Evolutionary conservation across 2,329 filamentous ascomycete species (phyloP).

Genomic region (Pyrenochaeta sp.): DNA sequence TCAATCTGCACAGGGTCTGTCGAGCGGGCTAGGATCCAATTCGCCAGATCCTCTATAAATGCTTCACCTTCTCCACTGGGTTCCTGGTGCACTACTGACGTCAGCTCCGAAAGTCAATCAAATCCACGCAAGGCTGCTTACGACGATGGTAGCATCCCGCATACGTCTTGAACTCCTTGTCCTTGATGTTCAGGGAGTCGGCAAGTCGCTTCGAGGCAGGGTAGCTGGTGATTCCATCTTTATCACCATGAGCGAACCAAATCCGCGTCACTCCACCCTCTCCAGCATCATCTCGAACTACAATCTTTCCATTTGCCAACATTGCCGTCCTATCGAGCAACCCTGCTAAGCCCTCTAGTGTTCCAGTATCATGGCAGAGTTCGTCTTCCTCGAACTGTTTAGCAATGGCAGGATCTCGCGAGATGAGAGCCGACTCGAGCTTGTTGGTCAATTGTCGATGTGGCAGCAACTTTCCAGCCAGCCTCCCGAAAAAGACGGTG

Average conservation of each 20-base stretch:
- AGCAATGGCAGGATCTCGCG: conserved; percentile 70
- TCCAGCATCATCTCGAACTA: conserved; percentile 50
- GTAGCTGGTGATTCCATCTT: conserved; percentile 73
- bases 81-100: conserved; percentile 45
- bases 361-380: conserved; percentile 83
- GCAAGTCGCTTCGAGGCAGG: conserved; percentile 70
- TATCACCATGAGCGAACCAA: conserved; percentile 79
- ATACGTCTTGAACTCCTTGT: conserved; percentile 76
- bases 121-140: conserved; percentile 32
- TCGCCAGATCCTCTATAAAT: conserved; percentile 45
- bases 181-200: conserved; percentile 63
- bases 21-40: conserved; percentile 46
- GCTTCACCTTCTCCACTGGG: conserved; percentile 42
- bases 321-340: conserved; percentile 76
- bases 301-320: conserved; percentile 64
- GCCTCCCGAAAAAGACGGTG: conserved; percentile 69
- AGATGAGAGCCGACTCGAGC: conserved; percentile 70
- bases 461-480: conserved; percentile 74
- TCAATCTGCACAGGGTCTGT: conserved; percentile 39
- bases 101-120: conserved; percentile 19
- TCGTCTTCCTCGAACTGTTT: conserved; percentile 69
- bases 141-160: conserved; percentile 79
- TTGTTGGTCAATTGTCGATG: conserved; percentile 70
- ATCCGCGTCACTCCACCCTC: conserved; percentile 67
- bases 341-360: conserved; percentile 78